These are phyloP conservation scores for Curvularia spicifera DNA, from an alignment of 2,329 filamentous ascomycete genomes.

Conservation along the genomic window DNA sequence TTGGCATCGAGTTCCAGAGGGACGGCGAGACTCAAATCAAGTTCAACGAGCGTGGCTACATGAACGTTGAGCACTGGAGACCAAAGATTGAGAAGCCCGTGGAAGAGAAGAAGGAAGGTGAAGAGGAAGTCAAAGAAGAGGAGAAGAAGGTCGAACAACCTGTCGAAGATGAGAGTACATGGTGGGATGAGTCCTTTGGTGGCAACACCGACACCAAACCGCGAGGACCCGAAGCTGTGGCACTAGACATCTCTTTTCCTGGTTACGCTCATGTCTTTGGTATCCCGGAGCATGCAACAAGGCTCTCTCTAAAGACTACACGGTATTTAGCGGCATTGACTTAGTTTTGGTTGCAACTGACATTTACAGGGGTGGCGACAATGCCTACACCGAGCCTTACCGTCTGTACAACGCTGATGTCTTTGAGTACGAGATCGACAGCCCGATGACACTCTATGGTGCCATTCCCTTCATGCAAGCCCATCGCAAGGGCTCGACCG, in stretches of 20 bases:
- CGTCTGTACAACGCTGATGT: conserved; percentile 95
- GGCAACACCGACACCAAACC: conserved; percentile 96
- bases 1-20: conserved; percentile 83
- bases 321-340: conserved; percentile 54
- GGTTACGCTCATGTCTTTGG: conserved; percentile 93
- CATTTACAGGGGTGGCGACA: conserved; percentile 70
- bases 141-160: conserved; percentile 51
- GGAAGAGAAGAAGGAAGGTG: conserved; percentile 58
- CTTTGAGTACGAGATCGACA: conserved; percentile 96
- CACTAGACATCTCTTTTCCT: conserved; percentile 87
- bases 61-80: conserved; percentile 97
- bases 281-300: conserved; percentile 90
- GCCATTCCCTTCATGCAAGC: conserved; percentile 98
- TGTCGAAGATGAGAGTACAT: conserved; percentile 81
- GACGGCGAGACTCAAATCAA: conserved; percentile 82
- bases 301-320: conserved; percentile 87
- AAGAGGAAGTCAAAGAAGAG: conserved; percentile 51
- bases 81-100: conserved; percentile 72
- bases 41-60: conserved; percentile 84
- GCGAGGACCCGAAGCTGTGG: conserved; percentile 90
- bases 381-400: conserved; percentile 87
- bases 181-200: conserved; percentile 97
- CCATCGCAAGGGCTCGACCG: conserved; percentile 89
- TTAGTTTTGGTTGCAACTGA: conserved; percentile 3
- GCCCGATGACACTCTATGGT: conserved; percentile 98